phyloP scores from a whole-genome alignment of 2,329 filamentous ascomycete species.

The Fusarium armeniacum region DNA sequence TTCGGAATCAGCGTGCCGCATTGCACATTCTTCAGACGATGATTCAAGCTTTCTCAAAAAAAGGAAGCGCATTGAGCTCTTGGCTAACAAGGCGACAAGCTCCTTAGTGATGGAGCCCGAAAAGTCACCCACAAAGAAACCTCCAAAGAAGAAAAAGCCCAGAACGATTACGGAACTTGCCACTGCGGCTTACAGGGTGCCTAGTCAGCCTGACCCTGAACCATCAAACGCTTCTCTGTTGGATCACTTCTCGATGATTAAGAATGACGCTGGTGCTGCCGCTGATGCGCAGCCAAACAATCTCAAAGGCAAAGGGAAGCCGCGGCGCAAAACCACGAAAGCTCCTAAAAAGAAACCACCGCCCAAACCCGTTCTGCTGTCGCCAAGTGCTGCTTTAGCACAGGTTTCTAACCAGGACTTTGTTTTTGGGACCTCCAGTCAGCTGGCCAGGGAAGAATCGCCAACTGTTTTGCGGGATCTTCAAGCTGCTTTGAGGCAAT shows the following conservation, averaged over 20 bases:
- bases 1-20: slow-evolving; percentile 41
- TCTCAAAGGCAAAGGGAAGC: slow-evolving; percentile 53
- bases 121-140: slow-evolving; percentile 64
- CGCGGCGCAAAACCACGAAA: slow-evolving; percentile 52
- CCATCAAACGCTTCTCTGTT: slow-evolving; percentile 58
- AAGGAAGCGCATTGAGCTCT: slow-evolving; percentile 68
- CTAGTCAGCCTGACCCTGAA: slow-evolving; percentile 52
- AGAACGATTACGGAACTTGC: slow-evolving; percentile 84
- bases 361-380: slow-evolving; percentile 70
- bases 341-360: slow-evolving; percentile 58
- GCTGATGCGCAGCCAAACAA: slow-evolving; percentile 38
- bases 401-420: slow-evolving; percentile 79
- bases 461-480: slow-evolving; percentile 74
- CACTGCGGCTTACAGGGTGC: slow-evolving; percentile 73
- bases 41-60: slow-evolving; percentile 62
- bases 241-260: slow-evolving; percentile 56
- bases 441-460: slow-evolving; percentile 80
- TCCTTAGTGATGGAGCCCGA: slow-evolving; percentile 42
- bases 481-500: slow-evolving; percentile 72
- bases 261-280: slow-evolving; percentile 4
- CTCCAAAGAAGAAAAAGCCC: slow-evolving; percentile 77
- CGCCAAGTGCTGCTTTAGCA: slow-evolving; percentile 76
- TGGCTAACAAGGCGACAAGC: slow-evolving; percentile 54
- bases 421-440: slow-evolving; percentile 88
- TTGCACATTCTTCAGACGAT: slow-evolving; percentile 43